A percentile compares a stretch with the other conserved stretches of the same genome.
phyloP scores from a whole-genome alignment of 2,329 filamentous ascomycete genomes.

The Trichoderma asperellum region DNA sequence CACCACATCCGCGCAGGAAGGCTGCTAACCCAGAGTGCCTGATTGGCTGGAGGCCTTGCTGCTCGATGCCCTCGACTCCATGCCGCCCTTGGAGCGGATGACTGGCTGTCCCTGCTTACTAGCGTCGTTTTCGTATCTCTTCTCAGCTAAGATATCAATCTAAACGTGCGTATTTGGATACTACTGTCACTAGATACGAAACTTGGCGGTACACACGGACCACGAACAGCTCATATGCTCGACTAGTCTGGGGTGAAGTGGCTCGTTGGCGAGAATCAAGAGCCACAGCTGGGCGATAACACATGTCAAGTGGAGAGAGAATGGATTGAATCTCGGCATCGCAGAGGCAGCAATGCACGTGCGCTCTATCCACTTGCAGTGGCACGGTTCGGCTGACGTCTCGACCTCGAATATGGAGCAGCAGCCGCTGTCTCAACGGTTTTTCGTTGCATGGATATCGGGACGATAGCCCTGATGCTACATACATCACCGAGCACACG shows the following conservation, averaged over 20 bases:
- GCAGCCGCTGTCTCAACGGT: neutral
- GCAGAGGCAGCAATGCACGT: slow-evolving; percentile 16
- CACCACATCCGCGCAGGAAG: neutral
- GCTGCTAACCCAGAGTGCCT: neutral
- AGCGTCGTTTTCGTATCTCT: neutral
- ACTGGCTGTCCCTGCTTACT: neutral
- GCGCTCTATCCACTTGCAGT: slow-evolving; percentile 7
- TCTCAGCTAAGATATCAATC: slow-evolving; percentile 7
- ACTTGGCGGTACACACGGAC: slow-evolving; percentile 14
- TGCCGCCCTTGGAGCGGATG: neutral
- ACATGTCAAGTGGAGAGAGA: slow-evolving; percentile 11
- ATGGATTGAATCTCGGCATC: slow-evolving; percentile 15
- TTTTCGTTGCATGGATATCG: neutral
- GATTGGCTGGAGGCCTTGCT: neutral
- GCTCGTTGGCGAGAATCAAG: neutral
- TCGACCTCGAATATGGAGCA: neutral
- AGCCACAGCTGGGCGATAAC: slow-evolving; percentile 14
- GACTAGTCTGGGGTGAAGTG: neutral
- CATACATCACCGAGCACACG: neutral
- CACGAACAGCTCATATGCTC: slow-evolving; percentile 11
- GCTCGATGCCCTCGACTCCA: neutral
- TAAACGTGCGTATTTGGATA: slow-evolving; percentile 3
- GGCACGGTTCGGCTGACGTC: neutral
- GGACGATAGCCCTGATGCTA: neutral
- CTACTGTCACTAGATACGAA: slow-evolving; percentile 2